Percentiles rank a stretch among this genome's conserved stretches.
Evolutionary conservation across 768 basidiomycete species (phyloP).

Genomic region (Hygrocybe coccinea): DNA sequence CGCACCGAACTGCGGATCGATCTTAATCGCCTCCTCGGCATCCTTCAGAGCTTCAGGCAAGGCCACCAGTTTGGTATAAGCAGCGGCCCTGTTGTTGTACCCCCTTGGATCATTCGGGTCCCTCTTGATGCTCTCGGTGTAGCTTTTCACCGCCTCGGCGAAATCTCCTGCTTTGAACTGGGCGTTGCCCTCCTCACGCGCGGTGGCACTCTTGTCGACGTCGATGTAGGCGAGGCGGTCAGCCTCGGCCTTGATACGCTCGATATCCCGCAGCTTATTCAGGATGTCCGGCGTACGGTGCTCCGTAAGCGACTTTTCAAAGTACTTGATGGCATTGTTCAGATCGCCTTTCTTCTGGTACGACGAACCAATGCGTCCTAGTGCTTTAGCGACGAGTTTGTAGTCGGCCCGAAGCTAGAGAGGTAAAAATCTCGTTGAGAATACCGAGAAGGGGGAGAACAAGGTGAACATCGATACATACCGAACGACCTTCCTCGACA

Average conservation of each 20-base stretch:
- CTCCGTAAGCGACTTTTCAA: constrained; percentile 89
- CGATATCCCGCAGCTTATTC: constrained; percentile 80
- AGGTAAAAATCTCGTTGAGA: not conserved
- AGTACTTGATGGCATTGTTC: constrained; percentile 79
- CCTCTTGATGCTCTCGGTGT: constrained; percentile 95
- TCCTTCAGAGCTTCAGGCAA: constrained; percentile 96
- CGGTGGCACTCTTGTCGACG: constrained; percentile 72
- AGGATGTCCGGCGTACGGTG: constrained; percentile 93
- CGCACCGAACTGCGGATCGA: constrained; percentile 81
- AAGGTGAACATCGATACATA: constrained; percentile 30
- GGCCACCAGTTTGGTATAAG: constrained; percentile 91
- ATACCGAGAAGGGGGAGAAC: not conserved
- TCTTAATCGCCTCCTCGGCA: constrained; percentile 86
- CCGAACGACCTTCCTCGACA: constrained; percentile 88
- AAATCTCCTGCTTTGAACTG: constrained; percentile 93
- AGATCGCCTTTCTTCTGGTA: constrained; percentile 79
- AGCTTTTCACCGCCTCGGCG: constrained; percentile 83
- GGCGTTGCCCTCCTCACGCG: constrained; percentile 88
- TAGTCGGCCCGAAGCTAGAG: constrained; percentile 80
- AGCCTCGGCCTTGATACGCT: constrained; percentile 70
- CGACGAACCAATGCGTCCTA: constrained; percentile 83
- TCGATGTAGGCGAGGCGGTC: constrained; percentile 84
- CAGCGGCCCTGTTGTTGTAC: constrained; percentile 98
- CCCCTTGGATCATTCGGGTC: constrained; percentile 85
- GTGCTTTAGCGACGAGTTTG: constrained; percentile 92